Evolutionary conservation across 73 alveolate genomes (phyloP), one percentile per base, ranked within the genome.

Genomic region (Tetrahymena malaccensis): DNA sequence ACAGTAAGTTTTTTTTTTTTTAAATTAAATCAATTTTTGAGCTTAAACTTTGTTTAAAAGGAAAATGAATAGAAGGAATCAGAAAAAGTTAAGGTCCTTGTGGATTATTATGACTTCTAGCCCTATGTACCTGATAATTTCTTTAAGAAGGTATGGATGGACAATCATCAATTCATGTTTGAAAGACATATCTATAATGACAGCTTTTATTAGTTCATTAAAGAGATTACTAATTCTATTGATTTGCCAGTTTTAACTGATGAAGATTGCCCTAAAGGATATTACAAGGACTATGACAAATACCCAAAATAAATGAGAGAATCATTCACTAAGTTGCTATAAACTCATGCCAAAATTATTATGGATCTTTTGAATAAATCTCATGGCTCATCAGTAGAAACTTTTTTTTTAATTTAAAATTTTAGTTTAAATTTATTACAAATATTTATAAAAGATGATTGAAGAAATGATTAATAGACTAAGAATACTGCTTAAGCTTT

Each of bases 181-280:
- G 97, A 95, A 35, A 95, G 95, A 89, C 95, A 95, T 3, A 93
- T 95, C 13, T 93, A 95, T 21, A 85, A 58, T 85, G 97, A 95
- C 8, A 94, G 94, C 16, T 95, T 95, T 57, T 95, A 85, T 25
- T 85, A 84, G 35, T 95, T 95, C 85, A 40, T 93, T 11, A 95
- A 95, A 25, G 97, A 95, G 35, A 27, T 85, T 8, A 94, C 95
- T 35, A 94, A 95, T 27, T 55, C 93, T 15, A 50, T 44, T 31
- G 93, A 58, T 50, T 85, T 34, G 10, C 97, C 97, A 4, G 15
- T 27, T 1, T 70, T 70, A 31, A 70, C 89, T 19, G 89, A 70
- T 25, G 89, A 70, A 70, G 89, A 70, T 70, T 70, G 89, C 19
- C 89, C 89, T 3, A 70, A n/a, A 27, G 89, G 89, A 70, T 70